phyloP scores from a whole-genome alignment of 352 stramenopile species.

The Pythium volutum region DNA sequence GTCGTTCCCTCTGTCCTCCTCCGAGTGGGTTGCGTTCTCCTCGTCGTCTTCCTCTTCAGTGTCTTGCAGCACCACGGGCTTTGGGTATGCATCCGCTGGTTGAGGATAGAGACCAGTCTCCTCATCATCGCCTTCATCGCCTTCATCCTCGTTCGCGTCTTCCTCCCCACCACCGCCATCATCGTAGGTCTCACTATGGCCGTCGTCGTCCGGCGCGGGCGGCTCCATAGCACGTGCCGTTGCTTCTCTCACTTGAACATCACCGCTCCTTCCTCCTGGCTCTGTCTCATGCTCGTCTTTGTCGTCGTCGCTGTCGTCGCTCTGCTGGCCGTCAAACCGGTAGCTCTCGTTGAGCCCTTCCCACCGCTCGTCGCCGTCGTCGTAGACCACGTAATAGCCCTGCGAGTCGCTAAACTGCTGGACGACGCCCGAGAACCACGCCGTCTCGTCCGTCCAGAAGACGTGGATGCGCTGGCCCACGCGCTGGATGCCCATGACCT shows the following conservation, averaged over 20 bases:
- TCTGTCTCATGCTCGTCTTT: not conserved
- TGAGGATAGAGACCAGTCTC: not conserved
- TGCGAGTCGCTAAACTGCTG: constrained; percentile 36
- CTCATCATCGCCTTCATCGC: not conserved
- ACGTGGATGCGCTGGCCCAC: constrained; percentile 67
- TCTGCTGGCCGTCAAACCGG: constrained; percentile 30
- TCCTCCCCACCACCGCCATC: not conserved
- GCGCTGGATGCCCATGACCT: constrained; percentile 20
- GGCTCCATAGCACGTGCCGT: constrained; percentile 14
- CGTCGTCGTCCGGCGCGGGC: not conserved
- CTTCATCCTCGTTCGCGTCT: not conserved
- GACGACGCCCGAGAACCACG: constrained; percentile 66
- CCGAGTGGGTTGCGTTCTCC: constrained; percentile 6
- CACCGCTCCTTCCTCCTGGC: not conserved
- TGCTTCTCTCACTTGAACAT: not conserved
- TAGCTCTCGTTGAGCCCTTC: constrained; percentile 38
- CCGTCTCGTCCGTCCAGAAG: constrained; percentile 66
- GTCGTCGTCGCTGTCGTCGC: not conserved
- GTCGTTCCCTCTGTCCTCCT: constrained; percentile 25
- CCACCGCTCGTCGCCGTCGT: constrained; percentile 82
- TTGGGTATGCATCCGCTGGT: constrained; percentile 8
- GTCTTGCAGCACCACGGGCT: constrained; percentile 1
- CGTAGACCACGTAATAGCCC: constrained; percentile 71
- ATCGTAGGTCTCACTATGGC: not conserved
- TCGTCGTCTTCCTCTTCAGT: constrained; percentile 29